phyloP scores from a whole-genome alignment of 768 basidiomycete species.

The Boletus bicolor region DNA sequence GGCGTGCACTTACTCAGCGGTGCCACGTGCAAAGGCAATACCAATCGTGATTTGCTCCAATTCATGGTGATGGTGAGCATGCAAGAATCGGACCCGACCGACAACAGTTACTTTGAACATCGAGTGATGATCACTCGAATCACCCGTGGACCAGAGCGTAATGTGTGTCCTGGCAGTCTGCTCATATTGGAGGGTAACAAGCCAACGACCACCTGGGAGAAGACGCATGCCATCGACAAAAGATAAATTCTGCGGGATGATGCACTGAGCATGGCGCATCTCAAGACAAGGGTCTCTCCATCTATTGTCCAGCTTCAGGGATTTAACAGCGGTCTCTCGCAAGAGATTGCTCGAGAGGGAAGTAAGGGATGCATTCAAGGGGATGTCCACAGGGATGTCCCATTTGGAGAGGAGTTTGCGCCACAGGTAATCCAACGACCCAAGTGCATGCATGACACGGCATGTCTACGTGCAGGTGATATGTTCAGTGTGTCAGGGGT shows the following conservation, averaged over 20 bases:
- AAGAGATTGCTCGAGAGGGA: slow-evolving; percentile 39
- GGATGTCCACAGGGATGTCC: slow-evolving; percentile 42
- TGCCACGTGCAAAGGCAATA: slow-evolving; percentile 14
- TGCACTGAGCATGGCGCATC: slow-evolving; percentile 36
- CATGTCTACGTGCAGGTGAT: slow-evolving; percentile 47
- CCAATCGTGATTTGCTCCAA: slow-evolving; percentile 21
- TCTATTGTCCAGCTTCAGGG: slow-evolving; percentile 48
- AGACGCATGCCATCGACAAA: slow-evolving; percentile 46
- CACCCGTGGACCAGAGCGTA: slow-evolving; percentile 43
- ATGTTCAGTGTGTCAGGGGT: slow-evolving; percentile 13
- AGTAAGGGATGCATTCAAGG: slow-evolving; percentile 30
- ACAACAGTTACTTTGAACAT: slow-evolving; percentile 29
- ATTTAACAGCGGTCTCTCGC: slow-evolving; percentile 39
- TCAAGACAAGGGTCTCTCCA: slow-evolving; percentile 41
- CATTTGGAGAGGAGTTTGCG: slow-evolving; percentile 36
- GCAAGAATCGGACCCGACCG: slow-evolving; percentile 34
- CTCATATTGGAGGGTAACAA: slow-evolving; percentile 42
- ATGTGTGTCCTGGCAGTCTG: slow-evolving; percentile 36
- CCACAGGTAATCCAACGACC: slow-evolving; percentile 53
- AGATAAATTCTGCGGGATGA: slow-evolving; percentile 34
- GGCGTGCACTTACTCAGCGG: slow-evolving; percentile 16
- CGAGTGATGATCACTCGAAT: slow-evolving; percentile 24
- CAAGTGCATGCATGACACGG: slow-evolving; percentile 56
- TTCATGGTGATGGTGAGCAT: slow-evolving; percentile 28
- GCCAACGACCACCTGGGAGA: slow-evolving; percentile 47